Percentiles rank a stretch among this genome's conserved stretches.
Evolutionary conservation across 495 filamentous ascomycete genomes (phyloP).

Genomic region (Neurospora discreta): DNA sequence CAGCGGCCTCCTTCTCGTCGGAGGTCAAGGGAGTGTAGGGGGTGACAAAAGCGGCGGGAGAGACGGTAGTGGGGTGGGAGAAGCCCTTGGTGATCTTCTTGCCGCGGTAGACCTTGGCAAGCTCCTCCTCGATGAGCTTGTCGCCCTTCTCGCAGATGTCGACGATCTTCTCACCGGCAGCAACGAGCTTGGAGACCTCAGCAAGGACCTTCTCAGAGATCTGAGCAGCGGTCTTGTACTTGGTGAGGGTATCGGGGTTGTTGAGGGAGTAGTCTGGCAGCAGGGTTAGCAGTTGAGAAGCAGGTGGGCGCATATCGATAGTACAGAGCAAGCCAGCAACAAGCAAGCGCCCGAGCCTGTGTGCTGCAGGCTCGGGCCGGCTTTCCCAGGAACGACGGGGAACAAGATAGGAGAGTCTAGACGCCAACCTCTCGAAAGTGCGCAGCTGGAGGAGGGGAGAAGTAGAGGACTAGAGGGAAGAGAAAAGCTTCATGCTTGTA

Average conservation of each 20-base stretch:
- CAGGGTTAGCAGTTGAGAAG: constrained; percentile 4
- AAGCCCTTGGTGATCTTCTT: constrained; percentile 94
- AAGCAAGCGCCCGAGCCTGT: background rate
- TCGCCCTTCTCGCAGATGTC: constrained; percentile 91
- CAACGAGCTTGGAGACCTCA: constrained; percentile 68
- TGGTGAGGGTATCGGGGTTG: constrained; percentile 95
- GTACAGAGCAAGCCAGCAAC: background rate
- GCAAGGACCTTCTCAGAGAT: constrained; percentile 94
- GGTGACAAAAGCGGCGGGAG: constrained; percentile 86
- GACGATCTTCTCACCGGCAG: constrained; percentile 82
- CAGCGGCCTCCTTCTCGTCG: constrained; percentile 72
- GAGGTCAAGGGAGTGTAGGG: constrained; percentile 87
- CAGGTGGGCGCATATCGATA: background rate
- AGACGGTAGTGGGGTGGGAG: constrained; percentile 89
- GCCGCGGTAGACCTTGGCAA: constrained; percentile 92
- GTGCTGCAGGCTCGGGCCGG: background rate
- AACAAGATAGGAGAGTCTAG: background rate
- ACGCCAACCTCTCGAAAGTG: constrained; percentile 1
- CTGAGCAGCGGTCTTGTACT: constrained; percentile 91
- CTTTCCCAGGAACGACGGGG: background rate
- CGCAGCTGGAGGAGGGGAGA: background rate
- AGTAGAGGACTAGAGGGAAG: background rate
- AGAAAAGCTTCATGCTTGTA: background rate
- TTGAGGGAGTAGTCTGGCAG: constrained; percentile 77
- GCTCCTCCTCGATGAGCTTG: constrained; percentile 85